Conservation (phyloP, 768 basidiomycete species). For the Amanita molliuscula region DNA sequence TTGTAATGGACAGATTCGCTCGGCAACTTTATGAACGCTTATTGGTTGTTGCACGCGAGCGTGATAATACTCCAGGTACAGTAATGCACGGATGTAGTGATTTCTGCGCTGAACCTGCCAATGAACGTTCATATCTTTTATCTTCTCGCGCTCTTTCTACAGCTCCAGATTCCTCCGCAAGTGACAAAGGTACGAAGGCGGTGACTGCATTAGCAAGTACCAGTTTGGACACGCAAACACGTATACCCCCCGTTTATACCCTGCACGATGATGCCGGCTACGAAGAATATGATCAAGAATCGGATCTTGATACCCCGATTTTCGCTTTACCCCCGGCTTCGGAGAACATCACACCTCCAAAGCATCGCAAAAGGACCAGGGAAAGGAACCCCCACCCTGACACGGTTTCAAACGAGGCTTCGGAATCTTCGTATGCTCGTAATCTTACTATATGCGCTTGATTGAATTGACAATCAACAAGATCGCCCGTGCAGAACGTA, state of each 20-base stretch:
- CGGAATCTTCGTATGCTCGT: background rate
- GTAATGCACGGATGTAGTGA: background rate
- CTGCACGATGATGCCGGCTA: background rate
- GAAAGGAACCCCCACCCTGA: background rate
- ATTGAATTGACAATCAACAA: background rate
- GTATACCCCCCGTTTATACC: background rate
- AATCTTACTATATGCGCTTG: background rate
- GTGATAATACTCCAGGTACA: background rate
- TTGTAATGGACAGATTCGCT: background rate
- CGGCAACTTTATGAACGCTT: background rate
- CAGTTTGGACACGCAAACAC: background rate
- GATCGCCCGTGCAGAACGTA: no score
- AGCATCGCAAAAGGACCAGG: background rate
- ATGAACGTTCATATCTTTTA: background rate
- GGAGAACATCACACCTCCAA: constrained; percentile 2
- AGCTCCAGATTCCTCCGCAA: background rate
- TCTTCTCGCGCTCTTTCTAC: background rate
- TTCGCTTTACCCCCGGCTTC: constrained; percentile 4
- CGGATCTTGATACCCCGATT: constrained; percentile 1
- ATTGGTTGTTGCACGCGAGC: constrained; percentile 1
- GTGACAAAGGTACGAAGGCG: background rate
- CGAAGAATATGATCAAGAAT: background rate
- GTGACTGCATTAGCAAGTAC: background rate
- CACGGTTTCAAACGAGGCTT: background rate
- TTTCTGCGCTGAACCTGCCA: background rate